Percentiles rank a stretch among this genome's conserved stretches.
Evolutionary conservation across 1,284 basidiomycete species (phyloP).

Genomic region (Cutaneotrichosporon cyanovorans): DNA sequence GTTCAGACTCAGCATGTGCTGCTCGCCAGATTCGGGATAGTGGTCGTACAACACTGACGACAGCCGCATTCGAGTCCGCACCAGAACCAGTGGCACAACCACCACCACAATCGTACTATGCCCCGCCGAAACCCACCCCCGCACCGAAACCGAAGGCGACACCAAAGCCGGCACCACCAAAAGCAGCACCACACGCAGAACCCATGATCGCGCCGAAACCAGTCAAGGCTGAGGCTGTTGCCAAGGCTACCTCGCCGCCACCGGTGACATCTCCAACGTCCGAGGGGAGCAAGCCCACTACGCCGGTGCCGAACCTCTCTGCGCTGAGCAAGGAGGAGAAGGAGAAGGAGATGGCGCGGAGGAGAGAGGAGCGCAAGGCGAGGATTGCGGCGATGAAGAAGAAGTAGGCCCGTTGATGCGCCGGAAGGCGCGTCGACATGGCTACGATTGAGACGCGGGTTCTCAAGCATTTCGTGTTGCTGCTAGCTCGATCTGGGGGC

Average conservation of each 20-base stretch:
- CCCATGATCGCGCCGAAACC: conserved; percentile 1
- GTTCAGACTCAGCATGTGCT: not conserved
- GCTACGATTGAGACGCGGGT: too few relatives aligned
- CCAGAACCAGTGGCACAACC: conserved; percentile 39
- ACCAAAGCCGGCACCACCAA: conserved; percentile 8
- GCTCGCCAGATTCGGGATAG: not conserved
- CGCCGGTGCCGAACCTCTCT: conserved; percentile 30
- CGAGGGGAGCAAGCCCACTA: conserved; percentile 4
- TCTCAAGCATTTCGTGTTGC: too few relatives aligned
- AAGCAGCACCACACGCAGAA: not conserved
- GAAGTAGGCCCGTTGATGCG: too few relatives aligned
- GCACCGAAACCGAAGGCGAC: not conserved
- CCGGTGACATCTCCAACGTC: not conserved
- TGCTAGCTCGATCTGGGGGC: too few relatives aligned
- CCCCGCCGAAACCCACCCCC: conserved; percentile 7
- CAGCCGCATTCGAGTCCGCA: conserved; percentile 76
- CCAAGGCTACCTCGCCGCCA: conserved; percentile 8
- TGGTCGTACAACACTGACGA: too few relatives aligned
- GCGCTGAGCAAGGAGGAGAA: conserved; percentile 75
- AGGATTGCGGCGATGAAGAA: conserved; percentile 46
- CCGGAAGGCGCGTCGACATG: too few relatives aligned
- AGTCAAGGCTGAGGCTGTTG: conserved; percentile 1
- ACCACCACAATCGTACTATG: conserved; percentile 33
- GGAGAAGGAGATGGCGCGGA: conserved; percentile 74
- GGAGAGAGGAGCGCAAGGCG: conserved; percentile 75